phyloP scores from a whole-genome alignment of 768 basidiomycete genomes.

The Collybia nuda region DNA sequence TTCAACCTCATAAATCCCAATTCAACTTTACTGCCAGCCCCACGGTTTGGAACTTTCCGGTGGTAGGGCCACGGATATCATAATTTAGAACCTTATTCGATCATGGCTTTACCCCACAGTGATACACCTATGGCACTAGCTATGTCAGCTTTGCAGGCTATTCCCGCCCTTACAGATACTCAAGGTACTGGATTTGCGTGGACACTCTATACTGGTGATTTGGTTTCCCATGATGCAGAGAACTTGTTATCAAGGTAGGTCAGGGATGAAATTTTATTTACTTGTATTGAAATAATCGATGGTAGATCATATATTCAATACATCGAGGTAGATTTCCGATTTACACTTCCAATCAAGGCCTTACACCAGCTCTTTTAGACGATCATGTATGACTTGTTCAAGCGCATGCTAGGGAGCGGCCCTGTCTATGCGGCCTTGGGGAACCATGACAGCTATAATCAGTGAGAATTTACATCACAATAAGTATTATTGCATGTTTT shows the following conservation, averaged over 20 bases:
- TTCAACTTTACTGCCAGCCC: slow-evolving; percentile 53
- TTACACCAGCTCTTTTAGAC: slow-evolving; percentile 36
- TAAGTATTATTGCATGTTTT: background rate
- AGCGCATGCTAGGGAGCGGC: slow-evolving; percentile 56
- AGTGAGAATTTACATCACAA: slow-evolving; percentile 34
- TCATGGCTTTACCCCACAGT: slow-evolving; percentile 25
- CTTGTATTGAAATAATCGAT: background rate
- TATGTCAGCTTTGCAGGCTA: slow-evolving; percentile 60
- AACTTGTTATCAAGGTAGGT: slow-evolving; percentile 60
- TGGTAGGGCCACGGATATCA: slow-evolving; percentile 38
- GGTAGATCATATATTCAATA: slow-evolving; percentile 58
- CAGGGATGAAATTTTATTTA: background rate
- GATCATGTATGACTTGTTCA: slow-evolving; percentile 66
- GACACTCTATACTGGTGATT: slow-evolving; percentile 70
- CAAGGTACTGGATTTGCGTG: slow-evolving; percentile 61
- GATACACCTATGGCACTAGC: slow-evolving; percentile 66
- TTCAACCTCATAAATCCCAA: slow-evolving; percentile 52
- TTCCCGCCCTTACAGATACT: slow-evolving; percentile 66
- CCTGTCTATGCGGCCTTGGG: slow-evolving; percentile 78
- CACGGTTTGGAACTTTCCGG: slow-evolving; percentile 62
- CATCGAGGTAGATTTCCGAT: slow-evolving; percentile 48
- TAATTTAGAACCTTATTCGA: background rate
- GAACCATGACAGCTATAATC: slow-evolving; percentile 76
- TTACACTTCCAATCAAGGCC: background rate
- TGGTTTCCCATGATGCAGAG: slow-evolving; percentile 70